Conservation (phyloP, 805 yeast species). For the Saccharomyces cerevisiae region DNA sequence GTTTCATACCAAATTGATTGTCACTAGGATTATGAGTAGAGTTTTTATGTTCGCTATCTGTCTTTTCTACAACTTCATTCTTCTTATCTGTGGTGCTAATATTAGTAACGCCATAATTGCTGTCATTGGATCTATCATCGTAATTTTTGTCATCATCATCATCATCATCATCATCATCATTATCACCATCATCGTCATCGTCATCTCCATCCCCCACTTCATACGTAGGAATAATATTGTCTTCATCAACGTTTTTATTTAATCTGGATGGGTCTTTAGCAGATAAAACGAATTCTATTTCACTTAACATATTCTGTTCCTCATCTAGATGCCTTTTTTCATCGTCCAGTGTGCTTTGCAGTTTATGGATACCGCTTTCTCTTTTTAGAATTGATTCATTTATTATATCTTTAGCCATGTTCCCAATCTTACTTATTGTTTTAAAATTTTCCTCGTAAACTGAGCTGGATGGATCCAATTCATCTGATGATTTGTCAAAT, state of each 20-base stretch:
- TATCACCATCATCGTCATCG: conserved; percentile 18
- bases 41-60: neutral
- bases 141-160: conserved; percentile 1
- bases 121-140: neutral
- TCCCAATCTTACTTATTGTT: conserved; percentile 28
- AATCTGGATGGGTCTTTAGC: conserved; percentile 20
- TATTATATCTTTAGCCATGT: conserved; percentile 23
- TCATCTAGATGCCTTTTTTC: conserved; percentile 21
- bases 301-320: conserved; percentile 23
- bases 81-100: neutral
- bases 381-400: conserved; percentile 25
- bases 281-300: conserved; percentile 18
- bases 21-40: neutral
- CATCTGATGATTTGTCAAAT: conserved; percentile 22
- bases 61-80: neutral
- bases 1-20: neutral
- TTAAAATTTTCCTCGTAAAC: conserved; percentile 25
- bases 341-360: conserved; percentile 20
- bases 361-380: conserved; percentile 19
- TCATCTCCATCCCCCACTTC: conserved; percentile 18
- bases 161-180: conserved; percentile 2
- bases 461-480: conserved; percentile 22
- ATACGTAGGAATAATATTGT: conserved; percentile 25
- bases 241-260: conserved; percentile 5
- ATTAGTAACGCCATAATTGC: neutral